Conservation (phyloP, 2,329 filamentous ascomycete species). For the Coleophoma cylindrospora region DNA sequence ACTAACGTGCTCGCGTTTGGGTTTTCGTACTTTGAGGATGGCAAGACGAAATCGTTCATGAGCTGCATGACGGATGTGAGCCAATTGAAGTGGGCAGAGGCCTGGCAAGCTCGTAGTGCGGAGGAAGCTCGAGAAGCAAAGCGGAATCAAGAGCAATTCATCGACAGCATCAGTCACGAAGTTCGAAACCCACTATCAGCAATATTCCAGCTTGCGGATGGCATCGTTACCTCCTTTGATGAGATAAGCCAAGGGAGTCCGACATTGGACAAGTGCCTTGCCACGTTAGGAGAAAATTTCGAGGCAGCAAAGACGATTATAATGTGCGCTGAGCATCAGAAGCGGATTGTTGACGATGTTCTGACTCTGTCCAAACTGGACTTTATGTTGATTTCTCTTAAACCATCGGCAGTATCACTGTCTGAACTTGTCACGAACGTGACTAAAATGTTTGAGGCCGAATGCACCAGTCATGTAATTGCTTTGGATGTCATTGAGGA, state of each 20-base stretch:
- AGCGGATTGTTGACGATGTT: constrained; percentile 69
- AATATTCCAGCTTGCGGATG: constrained; percentile 67
- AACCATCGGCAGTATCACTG: constrained; percentile 65
- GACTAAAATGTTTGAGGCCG: neutral
- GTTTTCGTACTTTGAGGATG: constrained; percentile 17
- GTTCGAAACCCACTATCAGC: constrained; percentile 67
- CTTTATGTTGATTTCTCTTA: constrained; percentile 67
- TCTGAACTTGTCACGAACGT: constrained; percentile 47
- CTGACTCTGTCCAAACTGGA: constrained; percentile 69
- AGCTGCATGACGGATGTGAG: constrained; percentile 23
- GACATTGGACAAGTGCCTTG: constrained; percentile 18
- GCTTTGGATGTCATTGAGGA: constrained; percentile 73
- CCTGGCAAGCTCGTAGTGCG: constrained; percentile 35
- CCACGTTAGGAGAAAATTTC: constrained; percentile 39
- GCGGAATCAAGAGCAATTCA: constrained; percentile 74
- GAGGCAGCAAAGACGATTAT: constrained; percentile 73
- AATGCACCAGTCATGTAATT: constrained; percentile 32
- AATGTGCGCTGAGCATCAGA: constrained; percentile 72
- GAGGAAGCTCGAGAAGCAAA: constrained; percentile 52
- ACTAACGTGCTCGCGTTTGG: constrained; percentile 14
- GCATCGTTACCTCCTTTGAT: constrained; percentile 49
- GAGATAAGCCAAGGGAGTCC: neutral
- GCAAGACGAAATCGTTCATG: constrained; percentile 19
- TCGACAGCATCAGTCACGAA: constrained; percentile 69
- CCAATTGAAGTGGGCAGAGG: constrained; percentile 21